Evolutionary conservation across 495 filamentous ascomycete genomes (phyloP).

Genomic region (Aspergillus baeticus): DNA sequence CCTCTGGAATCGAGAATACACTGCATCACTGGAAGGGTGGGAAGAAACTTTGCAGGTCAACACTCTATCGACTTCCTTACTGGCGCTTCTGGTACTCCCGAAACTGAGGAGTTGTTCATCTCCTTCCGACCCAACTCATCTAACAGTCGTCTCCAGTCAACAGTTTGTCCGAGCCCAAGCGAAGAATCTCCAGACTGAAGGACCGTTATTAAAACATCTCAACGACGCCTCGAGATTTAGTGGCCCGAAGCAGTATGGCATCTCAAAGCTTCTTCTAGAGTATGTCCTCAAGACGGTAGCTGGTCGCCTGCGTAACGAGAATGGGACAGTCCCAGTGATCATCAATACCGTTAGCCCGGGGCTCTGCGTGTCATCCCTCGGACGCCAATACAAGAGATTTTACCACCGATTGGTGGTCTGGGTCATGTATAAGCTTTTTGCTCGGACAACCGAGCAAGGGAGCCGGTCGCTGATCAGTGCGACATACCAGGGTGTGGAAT

Average conservation of each 20-base stretch:
- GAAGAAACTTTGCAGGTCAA: constrained; percentile 61
- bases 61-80: constrained; percentile 53
- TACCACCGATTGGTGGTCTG: constrained; percentile 37
- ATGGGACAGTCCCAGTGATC: constrained; percentile 40
- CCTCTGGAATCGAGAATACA: constrained; percentile 36
- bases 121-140: constrained; percentile 28
- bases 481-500: constrained; percentile 45
- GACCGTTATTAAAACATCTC: constrained; percentile 31
- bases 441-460: constrained; percentile 49
- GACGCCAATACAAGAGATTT: constrained; percentile 38
- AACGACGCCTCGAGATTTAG: constrained; percentile 29
- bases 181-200: constrained; percentile 31
- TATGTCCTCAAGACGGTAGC: constrained; percentile 43
- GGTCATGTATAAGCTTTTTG: constrained; percentile 42
- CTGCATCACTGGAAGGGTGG: constrained; percentile 43
- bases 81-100: constrained; percentile 56
- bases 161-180: constrained; percentile 39
- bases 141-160: constrained; percentile 43
- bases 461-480: constrained; percentile 52
- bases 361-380: constrained; percentile 38
- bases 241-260: constrained; percentile 41
- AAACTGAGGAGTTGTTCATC: constrained; percentile 33
- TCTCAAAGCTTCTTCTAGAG: constrained; percentile 49
- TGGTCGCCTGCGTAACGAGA: constrained; percentile 25
- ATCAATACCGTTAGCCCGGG: constrained; percentile 49